phyloP scores from a whole-genome alignment of 768 basidiomycete genomes.

The Stropharia rugosoannulata region DNA sequence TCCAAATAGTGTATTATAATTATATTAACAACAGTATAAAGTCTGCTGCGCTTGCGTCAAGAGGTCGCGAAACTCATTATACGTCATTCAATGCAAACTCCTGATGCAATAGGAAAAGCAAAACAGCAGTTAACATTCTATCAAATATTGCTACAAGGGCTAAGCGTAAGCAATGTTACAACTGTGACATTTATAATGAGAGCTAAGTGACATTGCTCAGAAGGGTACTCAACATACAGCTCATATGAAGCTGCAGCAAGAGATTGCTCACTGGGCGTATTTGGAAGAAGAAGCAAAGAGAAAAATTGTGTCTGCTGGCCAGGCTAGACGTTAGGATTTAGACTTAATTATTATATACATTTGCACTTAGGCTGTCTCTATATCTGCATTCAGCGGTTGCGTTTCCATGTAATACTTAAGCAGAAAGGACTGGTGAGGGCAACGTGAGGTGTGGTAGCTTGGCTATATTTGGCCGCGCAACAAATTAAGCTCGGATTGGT shows the following conservation, averaged over 20 bases:
- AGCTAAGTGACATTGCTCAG: constrained; percentile 30
- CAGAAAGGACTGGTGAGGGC: no score
- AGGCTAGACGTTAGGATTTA: constrained; percentile 17
- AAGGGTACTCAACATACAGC: constrained; percentile 67
- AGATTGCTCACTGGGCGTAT: constrained; percentile 85
- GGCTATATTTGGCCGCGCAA: no score
- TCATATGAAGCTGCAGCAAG: constrained; percentile 84
- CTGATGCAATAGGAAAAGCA: constrained; percentile 58
- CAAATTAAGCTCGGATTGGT: no score
- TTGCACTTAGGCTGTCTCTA: neutral
- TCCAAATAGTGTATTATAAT: neutral
- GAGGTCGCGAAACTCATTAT: constrained; percentile 78
- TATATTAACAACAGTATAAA: constrained; percentile 27
- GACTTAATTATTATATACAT: neutral
- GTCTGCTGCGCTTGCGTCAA: constrained; percentile 80
- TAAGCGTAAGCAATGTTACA: constrained; percentile 57
- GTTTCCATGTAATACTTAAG: no score
- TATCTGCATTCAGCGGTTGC: no score
- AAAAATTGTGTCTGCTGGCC: constrained; percentile 48
- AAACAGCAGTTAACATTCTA: constrained; percentile 74
- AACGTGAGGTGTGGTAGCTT: no score
- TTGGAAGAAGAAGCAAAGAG: constrained; percentile 78
- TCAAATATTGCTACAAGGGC: constrained; percentile 69
- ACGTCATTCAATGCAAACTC: constrained; percentile 67
- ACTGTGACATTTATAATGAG: neutral